phyloP scores from a whole-genome alignment of 495 filamentous ascomycete species.

The Aspergillus sclerotioniger region DNA sequence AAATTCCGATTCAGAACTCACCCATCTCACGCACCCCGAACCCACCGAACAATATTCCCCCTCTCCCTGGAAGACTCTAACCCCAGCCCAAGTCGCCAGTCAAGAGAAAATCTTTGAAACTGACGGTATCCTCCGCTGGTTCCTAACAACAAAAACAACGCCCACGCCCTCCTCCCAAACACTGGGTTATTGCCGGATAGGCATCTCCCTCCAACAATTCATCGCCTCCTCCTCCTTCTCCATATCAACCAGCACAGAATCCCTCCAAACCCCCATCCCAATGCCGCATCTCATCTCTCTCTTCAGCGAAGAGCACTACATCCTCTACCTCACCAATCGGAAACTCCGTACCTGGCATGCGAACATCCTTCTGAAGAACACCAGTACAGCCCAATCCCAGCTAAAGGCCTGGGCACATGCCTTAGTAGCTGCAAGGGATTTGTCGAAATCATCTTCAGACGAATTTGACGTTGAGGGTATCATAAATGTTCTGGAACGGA shows the following conservation, averaged over 20 bases:
- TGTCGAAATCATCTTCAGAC: not conserved
- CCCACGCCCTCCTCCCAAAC: conserved; percentile 14
- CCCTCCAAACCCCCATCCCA: conserved; percentile 21
- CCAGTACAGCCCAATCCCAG: conserved; percentile 45
- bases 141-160: conserved; percentile 8
- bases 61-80: conserved; percentile 39
- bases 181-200: conserved; percentile 35
- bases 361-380: conserved; percentile 65
- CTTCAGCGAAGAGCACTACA: conserved; percentile 32
- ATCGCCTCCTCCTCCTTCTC: conserved; percentile 13
- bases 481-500: conserved; percentile 17
- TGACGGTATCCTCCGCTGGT: conserved; percentile 60
- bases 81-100: conserved; percentile 60
- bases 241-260: conserved; percentile 1
- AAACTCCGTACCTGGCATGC: conserved; percentile 29
- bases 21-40: not conserved
- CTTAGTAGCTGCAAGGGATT: conserved; percentile 50
- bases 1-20: conserved; percentile 33
- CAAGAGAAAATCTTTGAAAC: conserved; percentile 72
- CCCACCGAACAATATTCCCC: not conserved
- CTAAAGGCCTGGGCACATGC: conserved; percentile 76
- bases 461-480: not conserved
- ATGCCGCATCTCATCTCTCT: conserved; percentile 19
- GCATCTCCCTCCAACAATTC: conserved; percentile 32
- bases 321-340: conserved; percentile 26